Evolutionary conservation across 768 basidiomycete genomes (phyloP).

Genomic region (Lentinula edodes): DNA sequence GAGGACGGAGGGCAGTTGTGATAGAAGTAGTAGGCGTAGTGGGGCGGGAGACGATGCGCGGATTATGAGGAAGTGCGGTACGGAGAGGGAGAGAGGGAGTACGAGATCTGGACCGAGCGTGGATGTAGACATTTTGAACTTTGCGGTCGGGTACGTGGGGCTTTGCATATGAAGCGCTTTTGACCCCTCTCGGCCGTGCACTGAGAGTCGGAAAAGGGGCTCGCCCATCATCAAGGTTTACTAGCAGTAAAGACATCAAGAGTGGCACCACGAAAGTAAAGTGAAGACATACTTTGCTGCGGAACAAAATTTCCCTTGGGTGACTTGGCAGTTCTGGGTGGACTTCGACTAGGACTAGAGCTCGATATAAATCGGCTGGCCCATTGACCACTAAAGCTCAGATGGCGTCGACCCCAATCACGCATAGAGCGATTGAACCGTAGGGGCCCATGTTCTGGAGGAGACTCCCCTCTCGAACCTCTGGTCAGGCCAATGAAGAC

Average conservation of each 20-base stretch:
- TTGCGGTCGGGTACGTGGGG: not conserved
- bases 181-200: not conserved
- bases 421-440: slow-evolving; percentile 28
- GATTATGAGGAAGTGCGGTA: slow-evolving; percentile 14
- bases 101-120: slow-evolving; percentile 17
- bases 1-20: slow-evolving; percentile 24
- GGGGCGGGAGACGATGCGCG: slow-evolving; percentile 15
- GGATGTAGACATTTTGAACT: slow-evolving; percentile 5
- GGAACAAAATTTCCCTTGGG: not conserved
- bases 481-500: slow-evolving; percentile 85
- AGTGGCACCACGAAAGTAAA: not conserved
- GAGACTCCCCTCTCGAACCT: slow-evolving; percentile 43
- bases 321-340: not conserved
- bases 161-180: slow-evolving; percentile 5
- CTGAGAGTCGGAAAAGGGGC: not conserved
- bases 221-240: not conserved
- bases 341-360: not conserved
- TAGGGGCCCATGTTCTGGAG: slow-evolving; percentile 9
- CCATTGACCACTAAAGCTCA: slow-evolving; percentile 54
- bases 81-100: slow-evolving; percentile 22
- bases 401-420: slow-evolving; percentile 52
- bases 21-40: slow-evolving; percentile 16
- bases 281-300: not conserved
- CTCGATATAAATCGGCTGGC: slow-evolving; percentile 25
- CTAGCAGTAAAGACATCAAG: not conserved